A percentile compares a stretch with the other conserved stretches of the same genome.
These are phyloP conservation scores for Fusarium longipes DNA, from an alignment of 2,329 filamentous ascomycete species.

Conservation along the genomic window DNA sequence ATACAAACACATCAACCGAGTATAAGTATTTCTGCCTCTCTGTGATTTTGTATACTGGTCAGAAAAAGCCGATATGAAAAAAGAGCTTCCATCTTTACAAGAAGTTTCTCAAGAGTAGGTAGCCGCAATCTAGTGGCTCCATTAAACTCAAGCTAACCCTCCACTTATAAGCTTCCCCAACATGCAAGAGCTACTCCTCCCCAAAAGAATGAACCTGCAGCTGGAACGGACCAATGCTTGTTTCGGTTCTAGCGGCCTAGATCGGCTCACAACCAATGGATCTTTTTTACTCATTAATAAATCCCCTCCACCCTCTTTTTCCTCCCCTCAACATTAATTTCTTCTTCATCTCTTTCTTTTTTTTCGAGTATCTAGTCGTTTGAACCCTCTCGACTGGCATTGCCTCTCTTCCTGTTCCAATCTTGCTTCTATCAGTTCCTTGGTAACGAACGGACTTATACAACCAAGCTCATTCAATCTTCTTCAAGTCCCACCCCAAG, in stretches of 20 bases:
- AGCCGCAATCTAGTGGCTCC: constrained; percentile 24
- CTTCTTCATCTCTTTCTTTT: background rate
- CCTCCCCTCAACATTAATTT: constrained; percentile 26
- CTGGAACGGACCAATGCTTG: constrained; percentile 20
- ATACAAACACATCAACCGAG: background rate
- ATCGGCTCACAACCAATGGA: constrained; percentile 40
- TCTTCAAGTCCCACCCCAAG: constrained; percentile 58
- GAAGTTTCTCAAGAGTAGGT: background rate
- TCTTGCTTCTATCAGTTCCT: background rate
- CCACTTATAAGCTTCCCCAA: constrained; percentile 21
- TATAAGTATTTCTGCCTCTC: too few relatives aligned
- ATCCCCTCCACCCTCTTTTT: constrained; percentile 25
- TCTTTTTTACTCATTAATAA: constrained; percentile 23
- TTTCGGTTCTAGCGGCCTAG: constrained; percentile 40
- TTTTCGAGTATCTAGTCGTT: background rate
- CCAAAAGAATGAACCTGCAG: constrained; percentile 21
- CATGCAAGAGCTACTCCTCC: constrained; percentile 14
- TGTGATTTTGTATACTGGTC: background rate
- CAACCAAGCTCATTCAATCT: constrained; percentile 65
- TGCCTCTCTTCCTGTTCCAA: constrained; percentile 35
- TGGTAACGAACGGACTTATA: constrained; percentile 50
- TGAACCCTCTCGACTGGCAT: constrained; percentile 39
- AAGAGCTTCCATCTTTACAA: background rate
- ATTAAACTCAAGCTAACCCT: constrained; percentile 6
- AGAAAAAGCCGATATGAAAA: background rate